Evolutionary conservation across 306 rosid species (phyloP), one percentile per base, ranked within the genome.

Genomic region (Prunus mongolica): DNA sequence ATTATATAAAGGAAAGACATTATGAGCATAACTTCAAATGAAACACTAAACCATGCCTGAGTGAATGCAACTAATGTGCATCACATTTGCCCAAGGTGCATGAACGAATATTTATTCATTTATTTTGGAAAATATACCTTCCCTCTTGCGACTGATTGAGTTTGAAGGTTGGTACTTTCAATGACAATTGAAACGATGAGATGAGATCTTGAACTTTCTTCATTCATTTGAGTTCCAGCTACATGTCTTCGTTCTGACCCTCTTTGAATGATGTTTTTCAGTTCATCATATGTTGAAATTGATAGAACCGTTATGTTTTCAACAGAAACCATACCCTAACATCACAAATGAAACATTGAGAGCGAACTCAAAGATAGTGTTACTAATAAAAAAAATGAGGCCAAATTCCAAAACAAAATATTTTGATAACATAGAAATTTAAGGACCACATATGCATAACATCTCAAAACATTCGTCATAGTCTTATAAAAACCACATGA

Each of bases 141-240:
- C 87, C 99, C 99, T 80, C 93, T 89, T 72, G 92, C 89, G 61
- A 91, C 81, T 72, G 96, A 89, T 86, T 92, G 99, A 38, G 93
- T 92, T 76, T 95, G 99, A 84, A 91, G 96, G 83, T 92, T 92
- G 50, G 90, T 93, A 73, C 97, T 91, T 82, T 92, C 99, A 65
- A 95, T 83, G 22, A 95, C 87, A 65, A 95, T 49, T 50, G 99
- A 95, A 50, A 95, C 85, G 75, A 92, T 89, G 27, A 92, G 88
- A 73, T 95, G 99, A 19, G 99, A 95, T 88, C 98, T 87, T 67
- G 99, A 95, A 57, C 99, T 95, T 82, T 92, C 96, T 55, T 90
- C 96, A 45, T 92, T 95, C 98, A 95, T 95, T 28, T 85, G 97
- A 57, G 98, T 95, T 78, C 84, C 99, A 2, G 99, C 82, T 27